phyloP scores from a whole-genome alignment of 106 monocot genomes.

The Allium sativum region DNA sequence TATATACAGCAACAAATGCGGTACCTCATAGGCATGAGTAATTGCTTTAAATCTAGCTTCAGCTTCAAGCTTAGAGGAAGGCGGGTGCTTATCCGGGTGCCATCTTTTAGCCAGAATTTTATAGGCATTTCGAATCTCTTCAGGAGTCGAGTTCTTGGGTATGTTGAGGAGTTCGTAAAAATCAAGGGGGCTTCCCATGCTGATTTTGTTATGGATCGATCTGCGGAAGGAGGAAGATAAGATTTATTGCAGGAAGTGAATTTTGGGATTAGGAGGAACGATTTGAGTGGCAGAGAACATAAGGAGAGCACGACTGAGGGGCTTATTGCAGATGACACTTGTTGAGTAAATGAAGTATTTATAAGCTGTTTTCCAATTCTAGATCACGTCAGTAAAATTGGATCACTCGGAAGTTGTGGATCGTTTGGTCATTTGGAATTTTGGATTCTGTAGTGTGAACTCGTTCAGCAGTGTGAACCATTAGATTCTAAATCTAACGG shows the following conservation, averaged over 20 bases:
- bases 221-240: not conserved
- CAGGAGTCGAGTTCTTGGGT: constrained; percentile 28
- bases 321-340: too few species aligned
- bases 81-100: constrained; percentile 72
- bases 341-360: too few species aligned
- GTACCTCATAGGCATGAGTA: constrained; percentile 57
- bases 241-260: not conserved
- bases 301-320: too few species aligned
- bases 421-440: too few species aligned
- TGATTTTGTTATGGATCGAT: not conserved
- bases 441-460: too few species aligned
- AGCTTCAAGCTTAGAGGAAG: constrained; percentile 41
- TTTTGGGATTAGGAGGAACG: not conserved
- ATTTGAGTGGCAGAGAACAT: too few species aligned
- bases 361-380: too few species aligned
- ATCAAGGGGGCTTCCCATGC: constrained; percentile 11
- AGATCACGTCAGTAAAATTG: too few species aligned
- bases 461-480: too few species aligned
- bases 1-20: too few species aligned
- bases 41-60: constrained; percentile 57
- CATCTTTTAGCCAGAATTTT: constrained; percentile 42
- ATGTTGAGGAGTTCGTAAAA: constrained; percentile 39
- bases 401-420: too few species aligned
- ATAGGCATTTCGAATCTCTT: constrained; percentile 48
- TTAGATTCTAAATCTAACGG: too few species aligned